These are phyloP conservation scores for Trichoderma sp. DNA, from an alignment of 2,329 filamentous ascomycete species.

Conservation along the genomic window DNA sequence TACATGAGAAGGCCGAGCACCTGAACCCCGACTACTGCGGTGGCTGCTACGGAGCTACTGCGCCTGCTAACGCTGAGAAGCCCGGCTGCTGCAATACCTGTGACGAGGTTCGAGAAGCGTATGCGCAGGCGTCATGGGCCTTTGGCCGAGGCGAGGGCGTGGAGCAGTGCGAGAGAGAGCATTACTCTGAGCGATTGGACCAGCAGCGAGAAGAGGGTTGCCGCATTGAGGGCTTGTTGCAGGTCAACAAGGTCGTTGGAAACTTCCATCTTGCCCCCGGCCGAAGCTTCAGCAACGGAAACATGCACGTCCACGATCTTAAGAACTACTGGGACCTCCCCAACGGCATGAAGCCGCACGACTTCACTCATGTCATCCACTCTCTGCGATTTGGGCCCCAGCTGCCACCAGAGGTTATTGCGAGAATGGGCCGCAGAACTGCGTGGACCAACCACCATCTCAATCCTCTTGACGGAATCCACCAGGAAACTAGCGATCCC, in stretches of 20 bases:
- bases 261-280: conserved; percentile 99
- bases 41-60: conserved; percentile 81
- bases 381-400: conserved; percentile 90
- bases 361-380: conserved; percentile 88
- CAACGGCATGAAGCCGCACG: conserved; percentile 67
- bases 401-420: conserved; percentile 70
- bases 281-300: conserved; percentile 92
- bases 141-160: conserved; percentile 91
- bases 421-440: conserved; percentile 56
- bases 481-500: conserved; percentile 76
- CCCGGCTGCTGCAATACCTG: conserved; percentile 95
- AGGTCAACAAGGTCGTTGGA: conserved; percentile 97
- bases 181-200: conserved; percentile 87
- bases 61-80: conserved; percentile 73
- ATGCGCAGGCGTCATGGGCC: conserved; percentile 85
- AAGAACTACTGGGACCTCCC: conserved; percentile 88
- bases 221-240: conserved; percentile 85
- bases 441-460: conserved; percentile 87
- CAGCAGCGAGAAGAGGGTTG: conserved; percentile 89
- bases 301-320: conserved; percentile 96
- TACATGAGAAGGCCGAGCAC: conserved; percentile 70
- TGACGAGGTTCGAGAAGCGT: conserved; percentile 94
- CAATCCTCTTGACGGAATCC: conserved; percentile 83
- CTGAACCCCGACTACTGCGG: conserved; percentile 93
- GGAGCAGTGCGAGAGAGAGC: conserved; percentile 92